Base-by-base conservation (phyloP, 805 yeast genomes). In the Nakazawaea ambrosiae region DNA sequence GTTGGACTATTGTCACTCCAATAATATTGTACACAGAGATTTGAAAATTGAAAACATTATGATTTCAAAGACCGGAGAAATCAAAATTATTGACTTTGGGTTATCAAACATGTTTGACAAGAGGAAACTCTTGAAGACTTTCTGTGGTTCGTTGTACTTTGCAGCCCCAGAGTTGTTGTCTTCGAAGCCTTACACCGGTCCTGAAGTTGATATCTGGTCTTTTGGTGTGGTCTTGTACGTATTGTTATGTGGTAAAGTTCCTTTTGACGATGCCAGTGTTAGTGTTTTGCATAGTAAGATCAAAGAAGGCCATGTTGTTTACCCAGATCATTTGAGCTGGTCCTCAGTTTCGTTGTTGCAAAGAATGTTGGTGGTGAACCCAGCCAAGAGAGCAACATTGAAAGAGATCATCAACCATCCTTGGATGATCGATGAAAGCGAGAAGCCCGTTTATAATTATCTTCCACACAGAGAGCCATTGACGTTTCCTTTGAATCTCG, bases 191-290 rank as follows among this genome's bases (percentile, higher is more conserved):
- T 92, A 92, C 52, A 68, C 74, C 26, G 99, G 98, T 0, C 98
- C 98, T 1, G 98, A 92, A 57, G 96, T 92, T 33, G 98, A 92
- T 58, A 81, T 92, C 15, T 92, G 98, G 98, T 86, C 96, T 2
- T 90, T 89, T 66, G 98, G 98, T 46, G 95, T 92, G 23, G 97
- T 92, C 0, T 63, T 92, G 35, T 92, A 87, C 54, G 99, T 92
- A 6, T 67, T 92, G 43, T 96, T 92, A 2, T 89, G 97, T 57
- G 99, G 99, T 39, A 89, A 87, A 57, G 97, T 92, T 11, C 99
- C 99, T 7, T 92, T 92, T 57, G 98, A 92, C 58, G 97, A 92
- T 55, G 94, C 87, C 51, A 79, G 85, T 47, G 95, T 94, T 45
- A 80, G 89, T 32, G 89, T 84, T 2, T 68, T 92, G 49, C 98